These are phyloP conservation scores for Fistulina hepatica DNA, from an alignment of 1,284 basidiomycete genomes.

Conservation along the genomic window DNA sequence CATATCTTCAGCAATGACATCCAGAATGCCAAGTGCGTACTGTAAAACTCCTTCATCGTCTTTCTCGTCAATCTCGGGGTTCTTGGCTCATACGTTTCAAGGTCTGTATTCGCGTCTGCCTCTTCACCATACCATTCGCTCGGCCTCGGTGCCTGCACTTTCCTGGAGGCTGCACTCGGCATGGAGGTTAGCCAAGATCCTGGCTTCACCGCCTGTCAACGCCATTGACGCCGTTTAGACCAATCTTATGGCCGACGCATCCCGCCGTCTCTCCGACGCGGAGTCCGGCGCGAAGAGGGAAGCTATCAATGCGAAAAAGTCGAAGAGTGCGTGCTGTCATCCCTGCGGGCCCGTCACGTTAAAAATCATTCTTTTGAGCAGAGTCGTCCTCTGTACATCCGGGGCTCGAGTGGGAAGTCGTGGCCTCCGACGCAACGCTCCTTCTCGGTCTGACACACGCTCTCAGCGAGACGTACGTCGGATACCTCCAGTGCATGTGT, in stretches of 20 bases:
- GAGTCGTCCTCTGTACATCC: too few species aligned
- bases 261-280: conserved; percentile 39
- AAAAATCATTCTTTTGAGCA: too few species aligned
- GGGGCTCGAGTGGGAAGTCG: conserved; percentile 62
- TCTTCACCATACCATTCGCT: conserved; percentile 60
- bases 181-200: conserved; percentile 76
- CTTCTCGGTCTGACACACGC: conserved; percentile 59
- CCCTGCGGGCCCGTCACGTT: too few species aligned
- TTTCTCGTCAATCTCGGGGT: too few species aligned
- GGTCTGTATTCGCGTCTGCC: conserved; percentile 35
- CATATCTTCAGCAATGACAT: conserved; percentile 58
- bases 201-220: too few species aligned
- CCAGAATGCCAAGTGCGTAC: too few species aligned
- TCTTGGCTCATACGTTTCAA: too few species aligned
- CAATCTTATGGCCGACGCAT: conserved; percentile 46
- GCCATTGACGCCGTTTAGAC: too few species aligned
- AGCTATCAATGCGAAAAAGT: conserved; percentile 37
- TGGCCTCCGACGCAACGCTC: conserved; percentile 61
- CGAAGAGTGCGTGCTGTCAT: too few species aligned
- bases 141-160: conserved; percentile 61
- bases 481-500: conserved; percentile 66
- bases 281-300: conserved; percentile 48
- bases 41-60: too few species aligned
- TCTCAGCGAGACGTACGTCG: conserved; percentile 67
- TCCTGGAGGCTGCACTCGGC: conserved; percentile 68